phyloP scores from a whole-genome alignment of 495 filamentous ascomycete genomes.

The Trichoderma erinaceum region DNA sequence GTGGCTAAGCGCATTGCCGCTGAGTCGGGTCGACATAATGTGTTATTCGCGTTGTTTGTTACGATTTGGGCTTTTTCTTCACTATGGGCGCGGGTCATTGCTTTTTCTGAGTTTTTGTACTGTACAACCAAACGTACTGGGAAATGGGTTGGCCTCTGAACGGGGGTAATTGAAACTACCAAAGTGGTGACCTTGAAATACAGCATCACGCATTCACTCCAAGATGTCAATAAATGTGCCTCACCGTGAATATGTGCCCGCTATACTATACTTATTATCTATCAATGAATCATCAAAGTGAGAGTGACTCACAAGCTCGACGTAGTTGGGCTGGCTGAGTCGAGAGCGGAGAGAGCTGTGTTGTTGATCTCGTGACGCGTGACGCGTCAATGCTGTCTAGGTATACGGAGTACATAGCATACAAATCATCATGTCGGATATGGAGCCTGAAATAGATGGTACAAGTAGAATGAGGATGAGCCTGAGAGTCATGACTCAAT shows the following conservation, averaged over 20 bases:
- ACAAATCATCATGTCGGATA: neutral
- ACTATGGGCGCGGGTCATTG: conserved; percentile 32
- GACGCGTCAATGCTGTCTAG: conserved; percentile 6
- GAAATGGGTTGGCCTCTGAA: conserved; percentile 20
- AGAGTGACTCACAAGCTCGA: too few species aligned
- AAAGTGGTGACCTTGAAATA: conserved; percentile 10
- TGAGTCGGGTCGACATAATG: conserved; percentile 5
- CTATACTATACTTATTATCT: neutral
- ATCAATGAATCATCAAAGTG: too few species aligned
- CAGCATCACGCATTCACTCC: neutral
- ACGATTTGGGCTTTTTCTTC: conserved; percentile 22
- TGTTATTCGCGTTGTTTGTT: conserved; percentile 16
- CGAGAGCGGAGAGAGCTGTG: neutral
- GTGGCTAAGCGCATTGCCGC: conserved; percentile 60
- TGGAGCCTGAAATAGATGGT: neutral
- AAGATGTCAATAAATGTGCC: neutral
- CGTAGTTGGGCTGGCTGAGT: too few species aligned
- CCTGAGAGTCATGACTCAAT: too few species aligned
- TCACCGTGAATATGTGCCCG: neutral
- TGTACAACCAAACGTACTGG: conserved; percentile 29
- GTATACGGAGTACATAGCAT: too few species aligned
- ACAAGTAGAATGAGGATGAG: neutral
- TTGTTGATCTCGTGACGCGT: conserved; percentile 12
- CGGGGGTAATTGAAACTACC: conserved; percentile 5
- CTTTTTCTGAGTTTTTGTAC: conserved; percentile 31